Percentiles rank a stretch among this genome's conserved stretches.
Conservation (phyloP, 1,139 yeast genomes). For the Yamadazyma pseudoaaseri region DNA sequence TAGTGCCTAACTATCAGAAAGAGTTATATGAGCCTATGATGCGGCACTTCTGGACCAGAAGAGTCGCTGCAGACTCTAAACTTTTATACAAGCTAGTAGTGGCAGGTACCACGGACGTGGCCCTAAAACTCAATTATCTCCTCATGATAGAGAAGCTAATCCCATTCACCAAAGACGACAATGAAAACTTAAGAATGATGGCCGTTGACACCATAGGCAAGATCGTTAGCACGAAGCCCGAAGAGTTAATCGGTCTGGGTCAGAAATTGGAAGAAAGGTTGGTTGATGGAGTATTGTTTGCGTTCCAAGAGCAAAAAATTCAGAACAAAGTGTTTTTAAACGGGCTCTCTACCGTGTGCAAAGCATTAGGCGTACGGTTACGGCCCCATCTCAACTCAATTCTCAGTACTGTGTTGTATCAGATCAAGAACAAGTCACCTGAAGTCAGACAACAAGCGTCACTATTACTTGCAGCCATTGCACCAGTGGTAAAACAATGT, state of each 20-base stretch:
- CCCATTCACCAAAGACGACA: constrained; percentile 69
- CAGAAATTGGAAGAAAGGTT: constrained; percentile 56
- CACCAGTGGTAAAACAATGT: constrained; percentile 68
- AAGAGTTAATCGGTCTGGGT: constrained; percentile 38
- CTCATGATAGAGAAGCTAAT: constrained; percentile 60
- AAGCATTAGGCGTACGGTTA: constrained; percentile 66
- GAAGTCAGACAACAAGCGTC: constrained; percentile 85
- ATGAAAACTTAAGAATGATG: constrained; percentile 79
- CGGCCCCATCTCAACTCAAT: constrained; percentile 77
- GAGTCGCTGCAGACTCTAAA: constrained; percentile 56
- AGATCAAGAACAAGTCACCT: constrained; percentile 71
- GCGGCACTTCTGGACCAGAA: constrained; percentile 73
- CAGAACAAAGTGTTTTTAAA: constrained; percentile 51
- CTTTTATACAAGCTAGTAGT: constrained; percentile 59
- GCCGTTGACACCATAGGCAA: constrained; percentile 63
- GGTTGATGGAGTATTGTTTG: constrained; percentile 79
- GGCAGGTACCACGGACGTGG: constrained; percentile 68
- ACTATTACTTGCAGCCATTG: constrained; percentile 65
- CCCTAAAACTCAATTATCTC: constrained; percentile 66
- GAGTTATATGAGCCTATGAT: constrained; percentile 66
- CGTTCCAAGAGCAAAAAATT: constrained; percentile 70
- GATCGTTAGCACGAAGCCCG: constrained; percentile 26
- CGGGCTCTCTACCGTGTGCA: constrained; percentile 66
- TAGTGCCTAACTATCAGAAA: constrained; percentile 27
- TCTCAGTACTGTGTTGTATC: constrained; percentile 68